Evolutionary conservation across 345 rosid species (phyloP).

Genomic region (Hypericum androsaemum): DNA sequence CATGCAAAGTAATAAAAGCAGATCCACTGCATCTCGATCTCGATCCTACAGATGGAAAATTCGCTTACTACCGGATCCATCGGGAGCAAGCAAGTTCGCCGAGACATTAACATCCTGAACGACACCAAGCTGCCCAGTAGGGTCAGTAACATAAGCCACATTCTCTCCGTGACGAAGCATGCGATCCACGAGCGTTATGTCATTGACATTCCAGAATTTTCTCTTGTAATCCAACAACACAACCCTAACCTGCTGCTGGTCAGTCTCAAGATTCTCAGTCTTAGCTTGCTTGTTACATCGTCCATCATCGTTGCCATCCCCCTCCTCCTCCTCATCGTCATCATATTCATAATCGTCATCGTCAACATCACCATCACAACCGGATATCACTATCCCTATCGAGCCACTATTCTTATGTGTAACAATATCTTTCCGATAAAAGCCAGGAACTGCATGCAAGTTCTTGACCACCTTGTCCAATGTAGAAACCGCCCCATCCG

Average conservation of each 20-base stretch:
- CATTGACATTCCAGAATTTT: no score
- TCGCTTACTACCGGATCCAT: no score
- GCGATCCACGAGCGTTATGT: constrained; percentile 67
- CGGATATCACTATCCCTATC: constrained; percentile 81
- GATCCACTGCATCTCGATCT: no score
- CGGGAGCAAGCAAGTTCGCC: constrained; percentile 57
- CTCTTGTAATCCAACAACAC: no score
- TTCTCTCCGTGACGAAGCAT: constrained; percentile 90
- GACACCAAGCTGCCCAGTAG: no score
- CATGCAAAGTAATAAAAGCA: no score
- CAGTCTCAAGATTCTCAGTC: no score
- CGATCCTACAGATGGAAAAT: no score
- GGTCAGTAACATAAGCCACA: no score
- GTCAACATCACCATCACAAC: constrained; percentile 84
- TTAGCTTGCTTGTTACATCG: no score
- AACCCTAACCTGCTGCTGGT: no score
- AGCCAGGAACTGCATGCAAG: constrained; percentile 29
- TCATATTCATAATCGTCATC: constrained; percentile 56
- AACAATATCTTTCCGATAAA: constrained; percentile 79
- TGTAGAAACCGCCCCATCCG: constrained; percentile 17
- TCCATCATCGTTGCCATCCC: constrained; percentile 16
- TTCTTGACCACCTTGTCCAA: constrained; percentile 12
- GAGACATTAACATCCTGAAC: no score
- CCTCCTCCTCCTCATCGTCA: constrained; percentile 36
- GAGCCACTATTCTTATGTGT: constrained; percentile 40